Conservation (phyloP, 2,329 filamentous ascomycete species). For the Phoma sp. region DNA sequence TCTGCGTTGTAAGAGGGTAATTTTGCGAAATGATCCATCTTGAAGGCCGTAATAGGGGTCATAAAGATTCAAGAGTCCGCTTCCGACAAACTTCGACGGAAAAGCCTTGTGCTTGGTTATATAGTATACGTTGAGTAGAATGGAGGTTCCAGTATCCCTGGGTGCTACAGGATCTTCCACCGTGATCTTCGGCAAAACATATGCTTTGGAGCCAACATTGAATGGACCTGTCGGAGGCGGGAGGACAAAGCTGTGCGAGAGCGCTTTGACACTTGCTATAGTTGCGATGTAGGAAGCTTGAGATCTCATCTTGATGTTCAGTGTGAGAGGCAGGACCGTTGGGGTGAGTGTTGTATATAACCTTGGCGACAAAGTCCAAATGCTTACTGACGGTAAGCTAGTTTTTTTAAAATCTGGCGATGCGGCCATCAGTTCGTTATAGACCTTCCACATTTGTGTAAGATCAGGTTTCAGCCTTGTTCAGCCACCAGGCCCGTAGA, state of each 20-base stretch:
- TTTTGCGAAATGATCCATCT: too few species aligned
- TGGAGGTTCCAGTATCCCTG: conserved; percentile 12
- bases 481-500: too few species aligned
- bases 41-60: not conserved
- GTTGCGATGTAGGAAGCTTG: conserved; percentile 21
- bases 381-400: too few species aligned
- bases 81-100: conserved; percentile 10
- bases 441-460: too few species aligned
- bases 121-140: conserved; percentile 25
- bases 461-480: too few species aligned
- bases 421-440: too few species aligned
- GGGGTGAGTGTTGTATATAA: too few species aligned
- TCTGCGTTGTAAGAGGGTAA: not conserved
- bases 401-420: too few species aligned
- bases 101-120: conserved; percentile 10
- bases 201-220: conserved; percentile 19
- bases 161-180: conserved; percentile 21
- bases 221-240: conserved; percentile 25
- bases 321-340: too few species aligned
- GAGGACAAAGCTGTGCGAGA: conserved; percentile 8
- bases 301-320: too few species aligned
- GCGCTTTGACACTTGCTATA: not conserved
- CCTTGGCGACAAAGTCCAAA: too few species aligned
- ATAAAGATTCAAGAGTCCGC: not conserved
- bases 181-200: conserved; percentile 19